A percentile compares a stretch with the other conserved stretches of the same genome.
phyloP scores from a whole-genome alignment of 2,329 filamentous ascomycete genomes.

The Canariomyces notabilis region DNA sequence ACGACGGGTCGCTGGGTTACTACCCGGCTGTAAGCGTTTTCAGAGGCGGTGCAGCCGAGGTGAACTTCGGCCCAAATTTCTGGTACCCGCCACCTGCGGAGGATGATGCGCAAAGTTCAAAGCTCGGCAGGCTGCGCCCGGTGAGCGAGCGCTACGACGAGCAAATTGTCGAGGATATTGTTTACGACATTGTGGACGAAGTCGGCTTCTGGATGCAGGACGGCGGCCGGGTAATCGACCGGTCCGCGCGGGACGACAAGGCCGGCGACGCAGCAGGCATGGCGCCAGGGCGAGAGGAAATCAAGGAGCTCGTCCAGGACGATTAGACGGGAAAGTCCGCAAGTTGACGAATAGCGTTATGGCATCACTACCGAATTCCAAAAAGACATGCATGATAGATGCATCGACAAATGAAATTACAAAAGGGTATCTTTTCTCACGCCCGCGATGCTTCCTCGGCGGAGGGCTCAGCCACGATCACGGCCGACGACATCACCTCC shows the following conservation, averaged over 20 bases:
- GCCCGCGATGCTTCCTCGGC: constrained; percentile 7
- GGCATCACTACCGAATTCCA: neutral
- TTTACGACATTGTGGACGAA: constrained; percentile 92
- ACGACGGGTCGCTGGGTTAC: constrained; percentile 93
- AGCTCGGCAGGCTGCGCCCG: constrained; percentile 42
- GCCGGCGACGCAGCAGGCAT: constrained; percentile 32
- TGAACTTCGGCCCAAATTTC: constrained; percentile 92
- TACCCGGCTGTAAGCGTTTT: constrained; percentile 92
- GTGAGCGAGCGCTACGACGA: constrained; percentile 80
- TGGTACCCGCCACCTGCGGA: constrained; percentile 73
- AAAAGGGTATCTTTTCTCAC: constrained; percentile 8
- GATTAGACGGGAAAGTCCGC: constrained; percentile 34
- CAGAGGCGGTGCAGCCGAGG: constrained; percentile 81
- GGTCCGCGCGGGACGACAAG: constrained; percentile 41
- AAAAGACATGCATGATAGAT: neutral
- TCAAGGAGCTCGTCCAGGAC: constrained; percentile 62
- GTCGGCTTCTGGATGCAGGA: constrained; percentile 84
- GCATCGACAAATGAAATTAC: neutral
- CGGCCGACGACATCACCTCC: constrained; percentile 6
- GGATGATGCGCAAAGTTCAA: constrained; percentile 39
- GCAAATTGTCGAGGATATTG: constrained; percentile 89
- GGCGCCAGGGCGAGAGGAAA: constrained; percentile 48
- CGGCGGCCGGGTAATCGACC: constrained; percentile 46
- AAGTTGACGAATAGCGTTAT: neutral
- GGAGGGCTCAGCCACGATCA: constrained; percentile 6